A percentile compares a stretch with the other conserved stretches of the same genome.
phyloP scores from a whole-genome alignment of 1,139 yeast genomes.

The Sugiyamaella grinbergsii region DNA sequence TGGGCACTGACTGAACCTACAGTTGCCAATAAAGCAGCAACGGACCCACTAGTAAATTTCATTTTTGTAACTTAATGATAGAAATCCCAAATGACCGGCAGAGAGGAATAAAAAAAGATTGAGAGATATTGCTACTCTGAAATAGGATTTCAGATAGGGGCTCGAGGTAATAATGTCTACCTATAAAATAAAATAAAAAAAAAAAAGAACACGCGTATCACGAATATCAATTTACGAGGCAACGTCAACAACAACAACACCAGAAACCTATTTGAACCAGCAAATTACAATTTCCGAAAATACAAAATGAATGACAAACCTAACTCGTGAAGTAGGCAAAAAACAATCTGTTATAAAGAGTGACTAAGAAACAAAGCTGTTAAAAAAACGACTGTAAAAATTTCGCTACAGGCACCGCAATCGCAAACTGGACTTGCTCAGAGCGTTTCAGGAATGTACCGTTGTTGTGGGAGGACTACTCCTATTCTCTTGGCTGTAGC shows the following conservation, averaged over 20 bases:
- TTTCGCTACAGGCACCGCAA: too few species aligned
- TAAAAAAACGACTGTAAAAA: not conserved
- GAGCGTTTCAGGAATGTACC: not conserved
- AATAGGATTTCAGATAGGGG: not conserved
- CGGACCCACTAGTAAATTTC: constrained; percentile 7
- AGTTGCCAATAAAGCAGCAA: constrained; percentile 24
- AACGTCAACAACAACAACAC: not conserved
- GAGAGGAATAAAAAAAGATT: not conserved
- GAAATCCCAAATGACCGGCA: not conserved
- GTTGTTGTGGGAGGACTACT: not conserved
- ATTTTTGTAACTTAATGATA: not conserved
- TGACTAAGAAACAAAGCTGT: not conserved
- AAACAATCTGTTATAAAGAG: too few species aligned
- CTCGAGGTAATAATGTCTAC: not conserved
- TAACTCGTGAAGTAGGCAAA: too few species aligned
- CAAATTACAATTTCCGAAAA: not conserved
- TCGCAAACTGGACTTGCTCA: too few species aligned
- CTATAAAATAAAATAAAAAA: not conserved
- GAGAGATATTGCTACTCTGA: not conserved
- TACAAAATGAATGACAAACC: too few species aligned
- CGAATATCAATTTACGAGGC: not conserved
- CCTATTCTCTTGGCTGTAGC: too few species aligned
- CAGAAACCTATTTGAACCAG: not conserved
- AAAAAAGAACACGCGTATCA: not conserved
- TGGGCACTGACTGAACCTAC: constrained; percentile 25